Conservation (phyloP, 352 stramenopile species). For the Globisporangium alternatum region DNA sequence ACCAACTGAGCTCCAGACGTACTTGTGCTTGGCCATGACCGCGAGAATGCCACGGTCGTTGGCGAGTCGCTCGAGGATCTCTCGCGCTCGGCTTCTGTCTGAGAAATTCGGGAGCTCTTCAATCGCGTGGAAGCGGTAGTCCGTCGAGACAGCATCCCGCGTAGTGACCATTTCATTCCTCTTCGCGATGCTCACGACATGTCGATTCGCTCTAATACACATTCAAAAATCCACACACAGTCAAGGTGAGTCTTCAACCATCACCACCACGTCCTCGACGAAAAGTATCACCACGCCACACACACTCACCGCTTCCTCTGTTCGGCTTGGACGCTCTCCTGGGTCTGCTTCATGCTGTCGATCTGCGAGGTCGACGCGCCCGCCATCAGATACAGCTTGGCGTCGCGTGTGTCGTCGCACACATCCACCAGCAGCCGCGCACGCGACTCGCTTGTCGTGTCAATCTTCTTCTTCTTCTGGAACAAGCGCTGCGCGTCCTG, state of each 20-base stretch:
- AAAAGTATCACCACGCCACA: neutral
- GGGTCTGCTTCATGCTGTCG: slow-evolving; percentile 44
- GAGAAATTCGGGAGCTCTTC: slow-evolving; percentile 58
- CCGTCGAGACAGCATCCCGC: slow-evolving; percentile 35
- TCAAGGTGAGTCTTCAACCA: neutral
- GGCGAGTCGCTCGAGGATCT: slow-evolving; percentile 82
- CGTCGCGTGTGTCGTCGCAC: slow-evolving; percentile 23
- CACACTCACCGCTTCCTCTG: slow-evolving; percentile 40
- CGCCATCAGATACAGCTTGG: slow-evolving; percentile 39
- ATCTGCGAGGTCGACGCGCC: slow-evolving; percentile 48
- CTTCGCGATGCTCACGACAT: slow-evolving; percentile 54
- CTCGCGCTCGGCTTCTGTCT: slow-evolving; percentile 48
- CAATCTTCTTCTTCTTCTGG: slow-evolving; percentile 46
- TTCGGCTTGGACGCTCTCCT: slow-evolving; percentile 37
- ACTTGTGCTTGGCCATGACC: slow-evolving; percentile 89
- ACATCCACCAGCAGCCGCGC: slow-evolving; percentile 19
- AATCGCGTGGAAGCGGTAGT: slow-evolving; percentile 72
- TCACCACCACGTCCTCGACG: neutral
- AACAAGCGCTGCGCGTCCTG: slow-evolving; percentile 57
- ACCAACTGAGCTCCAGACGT: slow-evolving; percentile 8
- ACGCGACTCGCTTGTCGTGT: slow-evolving; percentile 25
- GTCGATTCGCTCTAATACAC: slow-evolving; percentile 38
- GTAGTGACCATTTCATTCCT: slow-evolving; percentile 40
- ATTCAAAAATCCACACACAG: neutral
- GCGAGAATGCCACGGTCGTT: slow-evolving; percentile 86